A percentile compares a stretch with the other conserved stretches of the same genome.
phyloP scores from a whole-genome alignment of 2,329 filamentous ascomycete species.

The Phaeosphaeria sp. region DNA sequence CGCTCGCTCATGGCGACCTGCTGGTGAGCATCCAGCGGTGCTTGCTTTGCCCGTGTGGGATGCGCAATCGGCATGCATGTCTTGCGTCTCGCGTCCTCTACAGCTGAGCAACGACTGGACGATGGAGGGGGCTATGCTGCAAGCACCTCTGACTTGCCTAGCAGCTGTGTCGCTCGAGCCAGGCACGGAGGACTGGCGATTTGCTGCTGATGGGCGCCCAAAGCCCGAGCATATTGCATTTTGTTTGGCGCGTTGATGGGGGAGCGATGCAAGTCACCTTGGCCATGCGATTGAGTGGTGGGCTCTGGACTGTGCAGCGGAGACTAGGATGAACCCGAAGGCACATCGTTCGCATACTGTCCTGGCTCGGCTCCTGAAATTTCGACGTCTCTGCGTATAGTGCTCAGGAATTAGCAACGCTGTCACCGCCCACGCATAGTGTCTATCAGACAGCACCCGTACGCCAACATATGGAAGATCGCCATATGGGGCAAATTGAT shows the following conservation, averaged over 20 bases:
- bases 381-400: not conserved
- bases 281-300: conserved; percentile 28
- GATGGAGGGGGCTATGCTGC: conserved; percentile 31
- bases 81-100: not conserved
- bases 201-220: conserved; percentile 32
- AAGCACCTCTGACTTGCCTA: conserved; percentile 16
- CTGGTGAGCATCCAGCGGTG: conserved; percentile 5
- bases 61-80: conserved; percentile 2
- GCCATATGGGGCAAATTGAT: conserved; percentile 3
- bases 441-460: conserved; percentile 1
- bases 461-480: not conserved
- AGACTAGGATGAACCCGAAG: conserved; percentile 27
- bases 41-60: conserved; percentile 10
- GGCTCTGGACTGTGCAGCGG: conserved; percentile 16
- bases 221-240: conserved; percentile 30
- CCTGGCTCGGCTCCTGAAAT: conserved; percentile 14
- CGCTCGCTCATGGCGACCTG: conserved; percentile 2
- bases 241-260: conserved; percentile 16
- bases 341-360: conserved; percentile 24
- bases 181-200: conserved; percentile 28
- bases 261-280: conserved; percentile 21
- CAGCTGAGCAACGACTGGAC: conserved; percentile 12
- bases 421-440: conserved; percentile 10
- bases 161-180: conserved; percentile 17
- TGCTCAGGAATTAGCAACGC: not conserved